Base-by-base conservation (phyloP, 257 asterid species). In the Cordia subcordata region DNA sequence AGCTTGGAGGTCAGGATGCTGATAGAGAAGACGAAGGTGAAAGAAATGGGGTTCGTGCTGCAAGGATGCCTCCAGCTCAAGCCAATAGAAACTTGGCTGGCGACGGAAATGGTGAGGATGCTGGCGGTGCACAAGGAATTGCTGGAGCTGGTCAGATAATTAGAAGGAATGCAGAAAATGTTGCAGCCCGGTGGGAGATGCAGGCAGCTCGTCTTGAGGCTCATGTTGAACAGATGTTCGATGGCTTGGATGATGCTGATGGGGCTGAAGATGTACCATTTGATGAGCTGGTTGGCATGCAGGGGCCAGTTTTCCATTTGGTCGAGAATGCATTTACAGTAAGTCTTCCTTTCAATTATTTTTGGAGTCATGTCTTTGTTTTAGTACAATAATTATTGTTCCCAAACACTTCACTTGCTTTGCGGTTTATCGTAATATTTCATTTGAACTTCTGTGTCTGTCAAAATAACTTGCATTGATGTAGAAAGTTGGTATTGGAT, bases 211-310 rank as follows among this genome's bases (percentile, higher is more conserved):
- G 96, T 51, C 90, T 86, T 47, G 97, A 93, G 75, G 96, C 99
- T 53, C 96, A 89, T 71, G 99, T 89, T 57, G 99, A 93, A 64
- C 99, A 89, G 80, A 89, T 93, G 88, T 93, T 93, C 79, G 99
- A 93, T 85, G 99, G 95, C 53, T 55, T 93, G 79, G 97, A 93
- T 77, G 99, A 93, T 76, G 99, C 94, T 52, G 99, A 93, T 79
- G 99, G 99, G 60, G 99, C 96, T 10, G 99, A 89, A 79, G 99
- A 93, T 67, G 99, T 93, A 13, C 97, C 99, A 38, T 93, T 93
- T 55, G 99, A 89, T 66, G 99, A 93, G 74, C 85, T 93, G 73
- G 99, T 93, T 64, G 99, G 99, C 75, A 93, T 93, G 99, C 97
- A 89, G 83, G 99, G 99, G 45, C 99, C 99, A 52, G 94, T 93